Conservation (phyloP, 2,329 filamentous ascomycete species). For the Phoma sp. region DNA sequence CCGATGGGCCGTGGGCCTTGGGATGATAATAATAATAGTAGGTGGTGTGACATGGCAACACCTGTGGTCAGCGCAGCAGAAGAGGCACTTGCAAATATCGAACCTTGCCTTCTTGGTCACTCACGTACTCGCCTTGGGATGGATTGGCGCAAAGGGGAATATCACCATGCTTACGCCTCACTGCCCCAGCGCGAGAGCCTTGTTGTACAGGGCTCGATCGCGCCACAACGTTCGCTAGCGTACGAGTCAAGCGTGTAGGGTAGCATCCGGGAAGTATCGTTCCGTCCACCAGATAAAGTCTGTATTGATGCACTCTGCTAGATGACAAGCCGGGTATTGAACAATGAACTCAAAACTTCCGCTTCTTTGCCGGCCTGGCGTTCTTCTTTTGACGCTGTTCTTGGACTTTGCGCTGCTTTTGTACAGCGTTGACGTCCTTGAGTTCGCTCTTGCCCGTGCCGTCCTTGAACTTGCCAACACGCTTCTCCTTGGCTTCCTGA, state of each 20-base stretch:
- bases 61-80: neutral
- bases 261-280: neutral
- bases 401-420: slow-evolving; percentile 78
- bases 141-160: slow-evolving; percentile 1
- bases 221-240: slow-evolving; percentile 15
- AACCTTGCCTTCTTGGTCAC: slow-evolving; percentile 2
- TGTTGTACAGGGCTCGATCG: neutral
- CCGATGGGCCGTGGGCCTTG: slow-evolving; percentile 4
- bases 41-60: slow-evolving; percentile 7
- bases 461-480: slow-evolving; percentile 75
- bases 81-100: slow-evolving; percentile 5
- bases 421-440: slow-evolving; percentile 81
- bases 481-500: slow-evolving; percentile 83
- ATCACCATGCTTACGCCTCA: neutral
- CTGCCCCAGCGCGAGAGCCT: neutral
- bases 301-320: slow-evolving; percentile 18
- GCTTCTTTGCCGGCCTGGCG: slow-evolving; percentile 75
- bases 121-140: slow-evolving; percentile 5
- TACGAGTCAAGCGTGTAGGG: slow-evolving; percentile 1
- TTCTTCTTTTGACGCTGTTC: slow-evolving; percentile 87
- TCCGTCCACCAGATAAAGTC: slow-evolving; percentile 8
- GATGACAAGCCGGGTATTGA: slow-evolving; percentile 18
- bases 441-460: slow-evolving; percentile 78
- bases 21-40: neutral
- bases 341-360: slow-evolving; percentile 45